Conservation (phyloP, 371 early-diverging fungal species). For the Mortierella sp. region DNA sequence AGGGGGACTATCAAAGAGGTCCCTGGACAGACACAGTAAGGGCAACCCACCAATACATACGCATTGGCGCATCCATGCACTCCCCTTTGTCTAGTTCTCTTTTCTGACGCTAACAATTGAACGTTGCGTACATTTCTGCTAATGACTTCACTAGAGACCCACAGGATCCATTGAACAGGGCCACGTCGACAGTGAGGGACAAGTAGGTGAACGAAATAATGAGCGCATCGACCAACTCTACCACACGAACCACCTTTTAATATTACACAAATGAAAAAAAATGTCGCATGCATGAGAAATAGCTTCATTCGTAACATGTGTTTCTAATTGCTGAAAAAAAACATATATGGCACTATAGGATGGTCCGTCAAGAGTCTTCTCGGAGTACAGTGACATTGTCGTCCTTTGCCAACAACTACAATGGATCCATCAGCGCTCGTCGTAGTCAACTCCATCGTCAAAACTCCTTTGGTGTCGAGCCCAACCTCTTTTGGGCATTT, state of each 20-base stretch:
- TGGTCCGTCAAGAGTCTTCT: slow-evolving; percentile 29
- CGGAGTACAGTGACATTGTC: slow-evolving; percentile 27
- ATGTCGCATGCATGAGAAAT: not conserved
- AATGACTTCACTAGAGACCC: not conserved
- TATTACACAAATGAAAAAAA: not conserved
- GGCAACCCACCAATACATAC: not conserved
- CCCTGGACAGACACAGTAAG: slow-evolving; percentile 12
- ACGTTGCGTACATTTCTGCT: not conserved
- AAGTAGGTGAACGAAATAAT: not conserved
- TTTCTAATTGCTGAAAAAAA: not conserved
- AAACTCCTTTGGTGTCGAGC: slow-evolving; percentile 39
- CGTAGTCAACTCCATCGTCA: slow-evolving; percentile 47
- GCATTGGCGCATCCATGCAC: too few species aligned
- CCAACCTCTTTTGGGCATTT: slow-evolving; percentile 19
- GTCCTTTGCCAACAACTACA: slow-evolving; percentile 23
- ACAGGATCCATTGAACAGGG: not conserved
- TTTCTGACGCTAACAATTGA: not conserved
- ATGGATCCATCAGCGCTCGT: slow-evolving; percentile 45
- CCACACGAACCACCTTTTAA: not conserved
- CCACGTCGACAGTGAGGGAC: not conserved
- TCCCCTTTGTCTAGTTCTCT: not conserved
- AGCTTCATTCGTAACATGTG: not conserved
- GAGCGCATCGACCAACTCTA: slow-evolving; percentile 6
- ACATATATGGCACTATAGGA: slow-evolving; percentile 13
- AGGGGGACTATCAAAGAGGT: slow-evolving; percentile 4